A percentile compares a stretch with the other conserved stretches of the same genome.
Evolutionary conservation across 116 monocot species (phyloP).

Genomic region (Dioscorea cayenensis): DNA sequence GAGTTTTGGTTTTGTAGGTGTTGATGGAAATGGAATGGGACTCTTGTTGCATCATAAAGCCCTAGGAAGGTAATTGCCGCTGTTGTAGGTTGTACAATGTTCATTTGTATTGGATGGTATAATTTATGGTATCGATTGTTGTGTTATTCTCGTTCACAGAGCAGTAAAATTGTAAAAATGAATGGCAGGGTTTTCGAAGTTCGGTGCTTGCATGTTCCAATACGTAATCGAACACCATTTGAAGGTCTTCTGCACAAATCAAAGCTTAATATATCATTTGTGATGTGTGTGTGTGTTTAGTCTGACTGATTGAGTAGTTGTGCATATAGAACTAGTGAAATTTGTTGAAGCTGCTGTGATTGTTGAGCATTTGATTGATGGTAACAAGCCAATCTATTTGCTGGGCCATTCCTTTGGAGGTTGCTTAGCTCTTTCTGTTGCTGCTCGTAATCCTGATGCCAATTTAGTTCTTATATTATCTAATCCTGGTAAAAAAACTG

Average conservation of each 20-base stretch:
- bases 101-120: neutral
- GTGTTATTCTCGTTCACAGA: neutral
- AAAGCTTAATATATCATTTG: neutral
- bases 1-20: conserved; percentile 32
- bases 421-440: conserved; percentile 52
- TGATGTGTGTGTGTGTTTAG: neutral
- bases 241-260: conserved; percentile 38
- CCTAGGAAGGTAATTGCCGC: conserved; percentile 68
- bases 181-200: conserved; percentile 70
- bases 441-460: conserved; percentile 46
- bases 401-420: conserved; percentile 50
- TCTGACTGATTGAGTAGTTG: neutral
- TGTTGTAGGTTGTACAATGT: neutral
- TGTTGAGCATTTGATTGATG: conserved; percentile 23
- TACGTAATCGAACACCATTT: conserved; percentile 71
- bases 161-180: neutral
- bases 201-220: conserved; percentile 73
- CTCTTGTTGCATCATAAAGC: conserved; percentile 84
- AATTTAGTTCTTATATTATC: conserved; percentile 38
- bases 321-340: conserved; percentile 25
- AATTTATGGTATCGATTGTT: neutral
- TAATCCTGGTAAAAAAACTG: conserved; percentile 41
- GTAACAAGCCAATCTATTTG: conserved; percentile 38
- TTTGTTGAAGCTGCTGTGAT: conserved; percentile 39
- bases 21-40: conserved; percentile 78